Percentiles rank a stretch among this genome's conserved stretches.
These are phyloP conservation scores for Candida tetrigidarum DNA, from an alignment of 1,139 yeast species.

Conservation along the genomic window DNA sequence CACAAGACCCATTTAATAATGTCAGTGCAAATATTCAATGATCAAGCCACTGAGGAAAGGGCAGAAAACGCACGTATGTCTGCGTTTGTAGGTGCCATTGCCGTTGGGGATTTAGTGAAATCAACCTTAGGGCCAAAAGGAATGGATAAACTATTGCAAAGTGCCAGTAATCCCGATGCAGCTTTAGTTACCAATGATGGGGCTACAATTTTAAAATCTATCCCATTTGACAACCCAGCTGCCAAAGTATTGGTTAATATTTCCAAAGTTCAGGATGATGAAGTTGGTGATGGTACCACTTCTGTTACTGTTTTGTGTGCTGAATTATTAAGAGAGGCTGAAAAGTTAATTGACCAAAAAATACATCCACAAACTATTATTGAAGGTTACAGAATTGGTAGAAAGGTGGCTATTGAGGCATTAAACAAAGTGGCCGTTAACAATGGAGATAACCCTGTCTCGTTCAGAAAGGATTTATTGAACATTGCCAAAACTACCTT, in stretches of 20 bases:
- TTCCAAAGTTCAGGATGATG: slow-evolving; percentile 97
- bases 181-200: slow-evolving; percentile 96
- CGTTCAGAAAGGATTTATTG: slow-evolving; percentile 76
- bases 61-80: slow-evolving; percentile 98
- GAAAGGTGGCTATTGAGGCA: slow-evolving; percentile 80
- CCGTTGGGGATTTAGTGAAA: slow-evolving; percentile 96
- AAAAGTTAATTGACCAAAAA: slow-evolving; percentile 85
- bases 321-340: slow-evolving; percentile 94
- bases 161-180: slow-evolving; percentile 74
- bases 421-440: slow-evolving; percentile 80
- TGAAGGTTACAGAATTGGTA: slow-evolving; percentile 92
- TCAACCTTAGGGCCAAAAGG: slow-evolving; percentile 98
- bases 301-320: slow-evolving; percentile 96
- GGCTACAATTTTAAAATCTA: slow-evolving; percentile 92
- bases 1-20: too few species aligned
- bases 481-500: slow-evolving; percentile 93
- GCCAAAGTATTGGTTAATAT: slow-evolving; percentile 96
- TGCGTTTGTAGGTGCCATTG: slow-evolving; percentile 98
- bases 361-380: slow-evolving; percentile 98
- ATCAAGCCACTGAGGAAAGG: slow-evolving; percentile 96
- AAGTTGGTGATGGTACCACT: slow-evolving; percentile 99
- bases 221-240: slow-evolving; percentile 97
- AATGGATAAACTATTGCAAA: slow-evolving; percentile 93
- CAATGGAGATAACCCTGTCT: slow-evolving; percentile 60
- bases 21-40: slow-evolving; percentile 95